phyloP scores from a whole-genome alignment of 2,329 filamentous ascomycete species.

The Magnaporthiopsis incrustans region DNA sequence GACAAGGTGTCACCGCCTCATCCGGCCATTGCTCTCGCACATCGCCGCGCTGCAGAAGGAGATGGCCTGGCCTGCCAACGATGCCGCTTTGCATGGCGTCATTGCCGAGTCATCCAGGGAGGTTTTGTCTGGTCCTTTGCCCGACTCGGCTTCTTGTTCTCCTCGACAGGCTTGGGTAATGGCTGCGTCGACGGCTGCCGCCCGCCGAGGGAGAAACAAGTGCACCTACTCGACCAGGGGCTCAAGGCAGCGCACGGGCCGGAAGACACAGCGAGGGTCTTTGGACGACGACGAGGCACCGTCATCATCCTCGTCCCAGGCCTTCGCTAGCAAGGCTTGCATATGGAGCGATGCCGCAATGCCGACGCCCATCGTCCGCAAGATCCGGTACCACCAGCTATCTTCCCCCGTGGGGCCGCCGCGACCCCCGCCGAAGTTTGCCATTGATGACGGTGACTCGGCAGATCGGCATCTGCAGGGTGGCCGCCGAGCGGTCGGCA shows the following conservation, averaged over 20 bases:
- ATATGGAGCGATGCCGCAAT: constrained; percentile 17
- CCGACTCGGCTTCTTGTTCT: background rate
- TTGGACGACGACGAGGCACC: constrained; percentile 1
- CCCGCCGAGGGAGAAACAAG: background rate
- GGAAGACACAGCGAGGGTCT: background rate
- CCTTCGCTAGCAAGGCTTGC: constrained; percentile 6
- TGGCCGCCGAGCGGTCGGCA: background rate
- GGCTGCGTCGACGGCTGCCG: background rate
- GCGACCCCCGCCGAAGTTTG: constrained; percentile 3
- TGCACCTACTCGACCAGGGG: constrained; percentile 17
- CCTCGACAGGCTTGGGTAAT: background rate
- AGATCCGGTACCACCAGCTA: constrained; percentile 20
- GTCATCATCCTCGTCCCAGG: constrained; percentile 11
- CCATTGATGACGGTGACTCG: background rate
- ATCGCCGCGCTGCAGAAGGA: constrained; percentile 31
- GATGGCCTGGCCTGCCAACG: constrained; percentile 8
- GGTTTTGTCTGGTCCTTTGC: background rate
- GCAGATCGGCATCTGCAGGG: background rate
- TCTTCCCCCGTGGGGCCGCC: constrained; percentile 19
- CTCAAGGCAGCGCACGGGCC: constrained; percentile 1
- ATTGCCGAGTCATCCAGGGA: background rate
- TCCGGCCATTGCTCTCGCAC: constrained; percentile 38
- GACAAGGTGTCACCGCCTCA: constrained; percentile 35
- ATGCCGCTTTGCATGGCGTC: background rate
- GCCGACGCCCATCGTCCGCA: constrained; percentile 24